Conservation (phyloP, 176 grass and related monocot genomes). For the Carex scoparia region DNA sequence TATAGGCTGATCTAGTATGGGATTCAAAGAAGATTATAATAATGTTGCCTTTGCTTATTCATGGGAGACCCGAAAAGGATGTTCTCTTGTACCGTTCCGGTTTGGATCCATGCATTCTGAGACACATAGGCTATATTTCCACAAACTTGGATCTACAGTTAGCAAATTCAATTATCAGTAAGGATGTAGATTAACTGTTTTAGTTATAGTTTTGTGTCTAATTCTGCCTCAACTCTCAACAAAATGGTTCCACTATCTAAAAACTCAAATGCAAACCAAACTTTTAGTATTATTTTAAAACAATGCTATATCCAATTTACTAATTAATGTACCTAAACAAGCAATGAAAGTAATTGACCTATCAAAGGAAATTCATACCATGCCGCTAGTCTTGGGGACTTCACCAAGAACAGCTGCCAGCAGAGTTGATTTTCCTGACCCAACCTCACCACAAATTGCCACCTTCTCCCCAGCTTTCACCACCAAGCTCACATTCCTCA, state of each 20-base stretch:
- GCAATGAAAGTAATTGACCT: not conserved
- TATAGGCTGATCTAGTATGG: not conserved
- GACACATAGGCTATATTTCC: constrained; percentile 81
- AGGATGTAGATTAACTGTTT: not conserved
- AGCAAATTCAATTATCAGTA: constrained; percentile 6
- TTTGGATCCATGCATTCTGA: constrained; percentile 96
- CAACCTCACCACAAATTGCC: constrained; percentile 94
- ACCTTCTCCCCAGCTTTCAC: constrained; percentile 67
- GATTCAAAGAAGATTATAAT: not conserved
- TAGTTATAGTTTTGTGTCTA: not conserved
- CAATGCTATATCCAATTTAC: not conserved
- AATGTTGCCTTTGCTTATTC: constrained; percentile 42
- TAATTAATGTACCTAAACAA: not conserved
- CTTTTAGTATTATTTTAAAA: not conserved
- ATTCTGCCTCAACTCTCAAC: not conserved
- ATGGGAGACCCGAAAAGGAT: constrained; percentile 75
- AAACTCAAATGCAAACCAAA: not conserved
- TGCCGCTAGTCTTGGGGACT: constrained; percentile 51
- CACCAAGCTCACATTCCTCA: constrained; percentile 63
- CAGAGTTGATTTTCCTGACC: constrained; percentile 88
- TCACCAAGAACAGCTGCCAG: constrained; percentile 81
- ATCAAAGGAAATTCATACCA: constrained; percentile 39
- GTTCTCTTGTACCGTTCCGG: constrained; percentile 76
- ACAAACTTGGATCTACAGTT: constrained; percentile 64
- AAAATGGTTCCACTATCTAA: not conserved